Conservation (phyloP, 2,329 filamentous ascomycete species). For the Microdochium bolleyi region DNA sequence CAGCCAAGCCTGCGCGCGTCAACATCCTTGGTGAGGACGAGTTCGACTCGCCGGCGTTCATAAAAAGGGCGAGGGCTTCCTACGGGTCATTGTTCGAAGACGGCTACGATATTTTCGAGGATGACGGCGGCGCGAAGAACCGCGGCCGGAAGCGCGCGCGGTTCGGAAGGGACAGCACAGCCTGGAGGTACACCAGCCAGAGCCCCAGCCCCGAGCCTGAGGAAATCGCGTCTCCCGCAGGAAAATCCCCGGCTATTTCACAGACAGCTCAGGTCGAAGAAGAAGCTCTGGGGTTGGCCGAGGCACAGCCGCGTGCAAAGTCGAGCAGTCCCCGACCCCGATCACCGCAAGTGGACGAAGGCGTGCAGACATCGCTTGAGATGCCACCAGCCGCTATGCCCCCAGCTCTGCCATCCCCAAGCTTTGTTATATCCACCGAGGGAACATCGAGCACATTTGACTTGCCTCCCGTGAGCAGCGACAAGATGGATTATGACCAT, state of each 20-base stretch:
- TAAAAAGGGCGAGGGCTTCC: slow-evolving; percentile 63
- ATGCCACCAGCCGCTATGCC: no score
- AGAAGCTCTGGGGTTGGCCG: no score
- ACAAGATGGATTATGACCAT: no score
- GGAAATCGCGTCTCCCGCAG: neutral
- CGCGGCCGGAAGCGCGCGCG: slow-evolving; percentile 63
- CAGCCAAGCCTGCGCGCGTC: slow-evolving; percentile 25
- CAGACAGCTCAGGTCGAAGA: neutral
- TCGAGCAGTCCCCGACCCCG: no score
- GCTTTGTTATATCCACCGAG: no score
- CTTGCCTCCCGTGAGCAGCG: no score
- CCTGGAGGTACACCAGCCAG: slow-evolving; percentile 68
- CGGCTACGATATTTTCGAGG: slow-evolving; percentile 61
- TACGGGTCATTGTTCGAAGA: slow-evolving; percentile 60
- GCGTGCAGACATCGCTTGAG: no score
- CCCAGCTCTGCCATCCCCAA: no score
- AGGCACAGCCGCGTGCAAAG: neutral
- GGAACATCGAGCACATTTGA: no score
- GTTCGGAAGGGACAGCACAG: slow-evolving; percentile 56
- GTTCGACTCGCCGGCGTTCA: slow-evolving; percentile 73
- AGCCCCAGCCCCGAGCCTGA: slow-evolving; percentile 52
- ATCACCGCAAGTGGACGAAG: no score
- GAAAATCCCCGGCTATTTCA: neutral
- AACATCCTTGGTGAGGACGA: slow-evolving; percentile 35
- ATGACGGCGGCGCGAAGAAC: slow-evolving; percentile 52